Evolutionary conservation across 2,329 filamentous ascomycete genomes (phyloP), one percentile per base, ranked within the genome.

Genomic region (Alternaria gaisen): DNA sequence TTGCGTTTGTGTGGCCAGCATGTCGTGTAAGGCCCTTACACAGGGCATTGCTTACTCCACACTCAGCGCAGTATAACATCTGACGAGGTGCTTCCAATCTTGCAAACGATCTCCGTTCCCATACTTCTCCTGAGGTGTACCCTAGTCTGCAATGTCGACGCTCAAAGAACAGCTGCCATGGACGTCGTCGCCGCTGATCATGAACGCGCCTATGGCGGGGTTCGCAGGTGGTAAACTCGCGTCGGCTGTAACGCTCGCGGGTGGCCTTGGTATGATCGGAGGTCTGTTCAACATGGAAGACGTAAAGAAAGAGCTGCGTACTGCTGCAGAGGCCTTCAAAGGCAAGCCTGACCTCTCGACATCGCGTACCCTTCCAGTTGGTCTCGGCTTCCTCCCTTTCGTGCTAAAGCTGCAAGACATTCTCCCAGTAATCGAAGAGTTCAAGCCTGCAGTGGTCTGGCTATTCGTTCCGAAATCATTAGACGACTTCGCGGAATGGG

Each of bases 161-260:
- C 65, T 70, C 30, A 62, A 58, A 28, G 18, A 59, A 1, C 61
- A 65, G 5, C 63, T 74, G 65, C 86, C 87, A 60, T 91, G 88
- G 87, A 83, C 80, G 1, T 69, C 77, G 12, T 58, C 76, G 1
- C 88, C 88, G 4, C 77, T 91, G 36, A 84, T 93, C 46, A 79
- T 84, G 52, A 83, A 83, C 36, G 90, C 88, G 1, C 91, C 91
- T 0, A 92, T 93, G 90, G 85, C 88, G 50, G 82, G 87, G 43
- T 86, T 90, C 55, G 81, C 83, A 68, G 84, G 73, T 73, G 84
- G 73, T 66, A 81, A 66, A 0, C 83, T 92, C 2, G 87, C 89
- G 5, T 79, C 87, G 10, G 83, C 87, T 28, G 85, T 92, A n/a
- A 87, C 86, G 1, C 77, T 78, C 55, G 83, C 85, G 11, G 82